Evolutionary conservation across 2,329 filamentous ascomycete genomes (phyloP).

Genomic region (Cordyceps cateniannulata): DNA sequence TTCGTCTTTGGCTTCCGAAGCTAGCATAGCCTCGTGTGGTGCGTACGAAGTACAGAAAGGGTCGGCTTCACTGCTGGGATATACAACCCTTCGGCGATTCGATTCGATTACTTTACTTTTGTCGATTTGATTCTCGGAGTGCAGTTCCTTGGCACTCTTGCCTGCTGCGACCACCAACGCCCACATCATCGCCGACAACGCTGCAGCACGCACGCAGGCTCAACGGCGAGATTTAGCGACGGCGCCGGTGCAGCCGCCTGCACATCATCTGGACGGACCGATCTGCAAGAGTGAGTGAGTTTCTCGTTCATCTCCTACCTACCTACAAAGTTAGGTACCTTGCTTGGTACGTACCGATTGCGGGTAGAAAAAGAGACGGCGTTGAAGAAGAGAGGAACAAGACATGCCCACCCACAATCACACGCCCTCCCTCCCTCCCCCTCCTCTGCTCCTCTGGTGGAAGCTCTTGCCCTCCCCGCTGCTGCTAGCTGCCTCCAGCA

Average conservation of each 20-base stretch:
- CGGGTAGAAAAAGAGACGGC: background rate
- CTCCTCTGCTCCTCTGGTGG: background rate
- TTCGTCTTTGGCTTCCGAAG: background rate
- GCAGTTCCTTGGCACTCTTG: background rate
- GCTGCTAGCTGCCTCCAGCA: background rate
- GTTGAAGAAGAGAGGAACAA: background rate
- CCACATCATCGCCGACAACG: background rate
- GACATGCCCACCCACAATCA: background rate
- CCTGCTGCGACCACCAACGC: background rate
- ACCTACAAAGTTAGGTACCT: background rate
- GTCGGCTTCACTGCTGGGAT: background rate
- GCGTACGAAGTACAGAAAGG: background rate
- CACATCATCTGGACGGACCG: conserved; percentile 2
- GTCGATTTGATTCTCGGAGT: background rate
- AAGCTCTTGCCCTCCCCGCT: background rate
- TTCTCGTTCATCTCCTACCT: background rate
- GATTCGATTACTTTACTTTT: background rate
- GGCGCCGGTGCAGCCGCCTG: conserved; percentile 3
- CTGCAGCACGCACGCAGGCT: background rate
- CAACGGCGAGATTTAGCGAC: background rate
- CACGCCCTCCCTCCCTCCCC: background rate
- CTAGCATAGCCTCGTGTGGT: background rate
- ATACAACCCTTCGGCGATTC: background rate
- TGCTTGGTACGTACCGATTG: background rate
- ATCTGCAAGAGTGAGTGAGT: background rate